Evolutionary conservation across 2,329 filamentous ascomycete genomes (phyloP).

Genomic region (Albophoma yamanashiensis): DNA sequence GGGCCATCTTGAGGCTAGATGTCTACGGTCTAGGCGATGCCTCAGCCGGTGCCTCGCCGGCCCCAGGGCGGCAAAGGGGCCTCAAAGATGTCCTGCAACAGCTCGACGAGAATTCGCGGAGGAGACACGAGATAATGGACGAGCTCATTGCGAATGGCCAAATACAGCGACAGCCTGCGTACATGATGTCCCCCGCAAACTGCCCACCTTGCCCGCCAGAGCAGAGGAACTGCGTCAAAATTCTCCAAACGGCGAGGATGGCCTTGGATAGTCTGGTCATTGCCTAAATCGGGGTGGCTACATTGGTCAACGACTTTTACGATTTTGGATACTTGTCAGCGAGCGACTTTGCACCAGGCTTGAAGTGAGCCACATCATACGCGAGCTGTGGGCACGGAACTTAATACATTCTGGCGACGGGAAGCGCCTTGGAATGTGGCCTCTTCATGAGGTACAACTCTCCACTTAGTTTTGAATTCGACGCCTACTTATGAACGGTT

Average conservation of each 20-base stretch:
- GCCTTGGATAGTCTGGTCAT: slow-evolving; percentile 46
- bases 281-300: slow-evolving; percentile 18
- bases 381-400: background rate
- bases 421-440: background rate
- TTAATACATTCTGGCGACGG: background rate
- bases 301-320: background rate
- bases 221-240: slow-evolving; percentile 33
- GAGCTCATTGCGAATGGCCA: slow-evolving; percentile 28
- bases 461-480: background rate
- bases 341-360: background rate
- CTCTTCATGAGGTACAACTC: background rate
- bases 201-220: slow-evolving; percentile 18
- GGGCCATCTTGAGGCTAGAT: slow-evolving; percentile 44
- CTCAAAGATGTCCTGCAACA: slow-evolving; percentile 42
- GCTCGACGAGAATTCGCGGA: slow-evolving; percentile 39
- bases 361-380: background rate
- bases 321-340: background rate
- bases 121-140: slow-evolving; percentile 40
- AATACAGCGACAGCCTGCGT: slow-evolving; percentile 11
- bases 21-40: slow-evolving; percentile 38
- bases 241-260: slow-evolving; percentile 42
- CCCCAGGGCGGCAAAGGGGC: slow-evolving; percentile 29
- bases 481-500: background rate
- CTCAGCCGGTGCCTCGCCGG: slow-evolving; percentile 1
- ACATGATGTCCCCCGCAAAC: slow-evolving; percentile 12